Evolutionary conservation across 305 asterid species (phyloP).

Genomic region (Rubia tinctorum): DNA sequence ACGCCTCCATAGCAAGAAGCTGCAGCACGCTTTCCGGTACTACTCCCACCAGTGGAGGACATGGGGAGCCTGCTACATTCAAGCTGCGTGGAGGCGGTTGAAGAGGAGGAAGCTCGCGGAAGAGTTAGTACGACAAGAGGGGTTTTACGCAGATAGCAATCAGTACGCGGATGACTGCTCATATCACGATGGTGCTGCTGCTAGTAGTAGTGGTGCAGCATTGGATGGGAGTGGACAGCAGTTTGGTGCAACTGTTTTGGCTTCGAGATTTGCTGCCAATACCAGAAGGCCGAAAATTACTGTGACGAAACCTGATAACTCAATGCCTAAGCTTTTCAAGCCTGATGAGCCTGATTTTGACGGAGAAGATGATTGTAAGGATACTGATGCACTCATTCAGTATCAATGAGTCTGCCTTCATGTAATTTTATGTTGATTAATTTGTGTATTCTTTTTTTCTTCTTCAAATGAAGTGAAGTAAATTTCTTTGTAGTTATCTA

Average conservation of each 20-base stretch:
- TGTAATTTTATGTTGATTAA: not conserved
- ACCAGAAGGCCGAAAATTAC: slow-evolving; percentile 40
- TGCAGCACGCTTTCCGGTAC: slow-evolving; percentile 80
- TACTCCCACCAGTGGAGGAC: slow-evolving; percentile 95
- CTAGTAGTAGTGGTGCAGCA: not conserved
- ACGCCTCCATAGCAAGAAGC: slow-evolving; percentile 78
- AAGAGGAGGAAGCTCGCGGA: slow-evolving; percentile 57
- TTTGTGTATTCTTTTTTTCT: not conserved
- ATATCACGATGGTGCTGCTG: slow-evolving; percentile 8
- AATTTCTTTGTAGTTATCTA: no score
- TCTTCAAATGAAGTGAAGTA: no score
- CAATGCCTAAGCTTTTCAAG: slow-evolving; percentile 71
- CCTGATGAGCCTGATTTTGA: slow-evolving; percentile 70
- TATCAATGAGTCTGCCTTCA: slow-evolving; percentile 21
- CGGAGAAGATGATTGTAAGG: slow-evolving; percentile 17
- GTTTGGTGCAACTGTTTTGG: slow-evolving; percentile 50
- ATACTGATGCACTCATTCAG: slow-evolving; percentile 13
- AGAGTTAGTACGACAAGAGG: slow-evolving; percentile 59
- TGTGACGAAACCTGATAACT: slow-evolving; percentile 29
- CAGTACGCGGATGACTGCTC: slow-evolving; percentile 11
- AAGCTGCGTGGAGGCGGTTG: slow-evolving; percentile 65
- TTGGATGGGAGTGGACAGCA: slow-evolving; percentile 26
- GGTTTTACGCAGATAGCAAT: slow-evolving; percentile 32
- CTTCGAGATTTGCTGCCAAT: slow-evolving; percentile 65
- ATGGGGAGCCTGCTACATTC: slow-evolving; percentile 89